Base-by-base conservation (phyloP, 1,139 yeast species). In the Suhomyces taliae region DNA sequence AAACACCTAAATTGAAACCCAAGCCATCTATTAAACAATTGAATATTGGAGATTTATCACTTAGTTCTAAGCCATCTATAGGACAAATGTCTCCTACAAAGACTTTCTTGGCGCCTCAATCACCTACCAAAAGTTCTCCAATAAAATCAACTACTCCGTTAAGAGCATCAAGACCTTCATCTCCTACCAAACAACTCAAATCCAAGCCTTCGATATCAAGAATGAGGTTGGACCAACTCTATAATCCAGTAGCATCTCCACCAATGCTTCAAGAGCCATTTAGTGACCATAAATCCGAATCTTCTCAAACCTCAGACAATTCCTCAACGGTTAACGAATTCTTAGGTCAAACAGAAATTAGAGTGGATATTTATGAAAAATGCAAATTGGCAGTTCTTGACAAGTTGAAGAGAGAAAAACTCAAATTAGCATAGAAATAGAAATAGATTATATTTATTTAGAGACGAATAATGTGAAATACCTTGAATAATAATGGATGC, bases 351-450 rank as follows among this genome's bases (percentile, higher is more conserved):
- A 34, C 40, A 4, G 53, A 50, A 15, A 29, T 43, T 11, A 43
- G 47, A 11, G 31, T 47, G 11, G 66, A 63, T 11, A 43, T 65
- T 26, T 64, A 64, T 54, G 65, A 62, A 26, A 67, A 66, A 52
- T 68, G 73, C 49, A 58, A 58, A 44, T 9, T 27, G 3, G 71
- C 71, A 2, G 62, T 68, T 2, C 41, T 47, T 10, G 66, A 61
- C 12, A 62, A 63, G 44, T 49, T 68, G 7, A 52, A 50, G 34
- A 45, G 47, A 37, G 70, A 66, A 47, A 54, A 47, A 43, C 39
- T 27, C n/a, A 46, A 29, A 29, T 11, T 29, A 29, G 32, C n/a
- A 29, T 29, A 29, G 32, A 29, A 19, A 5, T 29, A 29, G 32
- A 29, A 9, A 29, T 29, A 29, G 7, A 29, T 5, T 19, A 2